Evolutionary conservation across 257 asterid species (phyloP).

Genomic region (Solanum ossicruentum): DNA sequence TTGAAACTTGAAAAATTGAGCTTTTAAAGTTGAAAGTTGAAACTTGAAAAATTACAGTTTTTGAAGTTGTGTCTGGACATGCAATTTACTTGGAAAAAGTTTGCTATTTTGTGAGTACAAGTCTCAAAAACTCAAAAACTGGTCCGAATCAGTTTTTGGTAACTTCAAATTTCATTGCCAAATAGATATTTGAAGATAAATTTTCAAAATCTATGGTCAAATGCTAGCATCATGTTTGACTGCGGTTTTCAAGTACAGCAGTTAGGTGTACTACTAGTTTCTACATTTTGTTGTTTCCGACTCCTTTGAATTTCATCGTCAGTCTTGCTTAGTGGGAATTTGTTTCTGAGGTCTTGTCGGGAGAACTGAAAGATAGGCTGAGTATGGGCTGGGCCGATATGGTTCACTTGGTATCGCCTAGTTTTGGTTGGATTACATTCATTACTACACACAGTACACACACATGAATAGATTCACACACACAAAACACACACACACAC

Average conservation of each 20-base stretch:
- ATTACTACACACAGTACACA: not conserved
- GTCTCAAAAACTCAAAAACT: no score
- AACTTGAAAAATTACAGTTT: not conserved
- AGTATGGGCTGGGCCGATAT: not conserved
- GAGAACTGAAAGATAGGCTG: not conserved
- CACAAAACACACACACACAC: not conserved
- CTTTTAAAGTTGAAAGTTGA: not conserved
- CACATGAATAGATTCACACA: not conserved
- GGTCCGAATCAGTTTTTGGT: not conserved
- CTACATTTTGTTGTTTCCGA: not conserved
- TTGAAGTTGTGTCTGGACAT: not conserved
- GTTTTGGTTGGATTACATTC: not conserved
- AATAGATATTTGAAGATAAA: not conserved
- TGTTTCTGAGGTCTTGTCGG: not conserved
- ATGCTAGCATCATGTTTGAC: not conserved
- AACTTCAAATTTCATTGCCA: not conserved
- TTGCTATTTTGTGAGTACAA: no score
- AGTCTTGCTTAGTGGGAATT: not conserved
- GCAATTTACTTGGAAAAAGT: no score
- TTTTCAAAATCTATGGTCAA: not conserved
- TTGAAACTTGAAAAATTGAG: not conserved
- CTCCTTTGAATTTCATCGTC: not conserved
- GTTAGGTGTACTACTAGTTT: not conserved
- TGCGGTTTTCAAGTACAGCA: not conserved
- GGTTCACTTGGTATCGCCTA: not conserved